phyloP scores from a whole-genome alignment of 1,284 basidiomycete species.

The Moesziomyces parantarcticus region DNA sequence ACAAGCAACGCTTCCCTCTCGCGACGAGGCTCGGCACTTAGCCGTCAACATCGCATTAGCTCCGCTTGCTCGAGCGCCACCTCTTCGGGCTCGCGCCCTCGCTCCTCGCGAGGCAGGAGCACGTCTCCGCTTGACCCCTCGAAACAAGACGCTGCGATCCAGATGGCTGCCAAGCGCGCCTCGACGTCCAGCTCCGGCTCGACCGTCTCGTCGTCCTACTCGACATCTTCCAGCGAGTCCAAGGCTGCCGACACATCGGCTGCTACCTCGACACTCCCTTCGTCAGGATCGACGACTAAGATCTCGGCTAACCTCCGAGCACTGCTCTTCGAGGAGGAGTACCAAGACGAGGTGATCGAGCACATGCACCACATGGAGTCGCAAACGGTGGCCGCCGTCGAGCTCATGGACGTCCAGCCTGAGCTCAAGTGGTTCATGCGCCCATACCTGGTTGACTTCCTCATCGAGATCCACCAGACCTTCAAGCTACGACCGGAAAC shows the following conservation, averaged over 20 bases:
- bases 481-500: slow-evolving; percentile 91
- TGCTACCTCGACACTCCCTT: slow-evolving; percentile 32
- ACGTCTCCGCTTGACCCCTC: slow-evolving; percentile 37
- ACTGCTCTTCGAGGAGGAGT: slow-evolving; percentile 82
- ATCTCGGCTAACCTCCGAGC: slow-evolving; percentile 34
- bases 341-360: slow-evolving; percentile 86
- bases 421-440: slow-evolving; percentile 90
- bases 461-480: slow-evolving; percentile 98
- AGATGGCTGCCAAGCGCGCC: slow-evolving; percentile 44
- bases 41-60: slow-evolving; percentile 28
- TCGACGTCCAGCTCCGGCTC: slow-evolving; percentile 34
- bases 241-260: slow-evolving; percentile 40
- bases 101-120: slow-evolving; percentile 38
- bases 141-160: slow-evolving; percentile 44
- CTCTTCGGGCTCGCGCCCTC: slow-evolving; percentile 28
- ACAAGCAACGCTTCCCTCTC: slow-evolving; percentile 21
- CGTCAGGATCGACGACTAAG: slow-evolving; percentile 25
- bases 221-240: slow-evolving; percentile 22
- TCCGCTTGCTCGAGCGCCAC: slow-evolving; percentile 37
- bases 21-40: slow-evolving; percentile 34
- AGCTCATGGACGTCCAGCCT: slow-evolving; percentile 98
- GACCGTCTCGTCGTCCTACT: slow-evolving; percentile 29
- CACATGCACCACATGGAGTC: slow-evolving; percentile 98
- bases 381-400: slow-evolving; percentile 84
- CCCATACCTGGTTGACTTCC: slow-evolving; percentile 97